These are phyloP conservation scores for Sarcodon aspratus DNA, from an alignment of 768 basidiomycete species.

Conservation along the genomic window DNA sequence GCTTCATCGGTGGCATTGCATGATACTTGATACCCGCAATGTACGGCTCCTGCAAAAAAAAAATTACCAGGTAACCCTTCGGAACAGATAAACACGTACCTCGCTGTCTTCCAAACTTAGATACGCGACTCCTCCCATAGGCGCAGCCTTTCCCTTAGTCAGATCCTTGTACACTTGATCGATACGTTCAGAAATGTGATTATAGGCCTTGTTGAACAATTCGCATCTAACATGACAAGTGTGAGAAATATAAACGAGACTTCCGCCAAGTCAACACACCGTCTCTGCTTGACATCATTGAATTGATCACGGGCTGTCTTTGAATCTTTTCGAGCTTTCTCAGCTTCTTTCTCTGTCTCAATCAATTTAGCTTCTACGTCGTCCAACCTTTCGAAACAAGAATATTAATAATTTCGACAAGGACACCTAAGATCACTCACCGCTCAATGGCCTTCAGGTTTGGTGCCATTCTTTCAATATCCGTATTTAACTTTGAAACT, in stretches of 20 bases:
- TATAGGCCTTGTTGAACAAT: constrained; percentile 91
- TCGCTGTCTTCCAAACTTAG: constrained; percentile 93
- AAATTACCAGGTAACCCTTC: constrained; percentile 15
- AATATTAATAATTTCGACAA: not conserved
- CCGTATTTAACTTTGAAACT: constrained; percentile 56
- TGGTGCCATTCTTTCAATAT: constrained; percentile 90
- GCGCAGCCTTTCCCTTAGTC: constrained; percentile 88
- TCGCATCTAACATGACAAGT: constrained; percentile 38
- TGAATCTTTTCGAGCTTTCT: constrained; percentile 83
- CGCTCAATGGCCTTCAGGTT: constrained; percentile 95
- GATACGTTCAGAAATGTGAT: constrained; percentile 90
- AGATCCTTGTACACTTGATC: constrained; percentile 96
- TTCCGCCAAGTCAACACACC: constrained; percentile 28
- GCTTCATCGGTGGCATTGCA: constrained; percentile 99
- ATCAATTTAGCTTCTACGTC: constrained; percentile 77
- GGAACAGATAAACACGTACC: constrained; percentile 29
- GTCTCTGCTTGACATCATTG: constrained; percentile 72
- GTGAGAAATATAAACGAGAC: constrained; percentile 5
- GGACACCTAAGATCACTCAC: constrained; percentile 24
- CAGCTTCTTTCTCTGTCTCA: constrained; percentile 88
- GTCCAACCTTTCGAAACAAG: constrained; percentile 44
- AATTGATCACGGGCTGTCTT: constrained; percentile 87
- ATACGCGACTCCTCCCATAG: constrained; percentile 95
- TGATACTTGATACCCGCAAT: constrained; percentile 92
- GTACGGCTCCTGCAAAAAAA: constrained; percentile 57